Percentiles rank a stretch among this genome's conserved stretches.
phyloP scores from a whole-genome alignment of 805 yeast species.

The Wickerhamiella dianesei region DNA sequence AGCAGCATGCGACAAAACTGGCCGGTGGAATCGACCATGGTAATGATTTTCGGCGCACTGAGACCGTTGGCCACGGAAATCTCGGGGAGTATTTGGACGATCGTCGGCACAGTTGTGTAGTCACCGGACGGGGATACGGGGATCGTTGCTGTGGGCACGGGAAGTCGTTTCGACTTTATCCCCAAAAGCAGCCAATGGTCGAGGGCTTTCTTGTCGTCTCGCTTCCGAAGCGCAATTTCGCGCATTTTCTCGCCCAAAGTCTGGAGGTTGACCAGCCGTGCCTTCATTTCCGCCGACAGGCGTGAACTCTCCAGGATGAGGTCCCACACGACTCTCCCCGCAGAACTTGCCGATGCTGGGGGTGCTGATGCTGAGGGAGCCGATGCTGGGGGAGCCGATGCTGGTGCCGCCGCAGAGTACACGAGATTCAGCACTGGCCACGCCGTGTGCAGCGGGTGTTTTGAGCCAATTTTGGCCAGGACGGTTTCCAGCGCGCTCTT shows the following conservation, averaged over 20 bases:
- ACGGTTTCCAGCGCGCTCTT: slow-evolving; percentile 34
- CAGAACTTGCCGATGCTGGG: too few species aligned
- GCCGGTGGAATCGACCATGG: slow-evolving; percentile 46
- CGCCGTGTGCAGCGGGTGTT: slow-evolving; percentile 12
- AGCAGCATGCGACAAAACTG: slow-evolving; percentile 42
- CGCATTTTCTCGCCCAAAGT: too few species aligned
- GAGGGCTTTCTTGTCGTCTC: too few species aligned
- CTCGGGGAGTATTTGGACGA: slow-evolving; percentile 33
- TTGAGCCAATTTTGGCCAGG: neutral
- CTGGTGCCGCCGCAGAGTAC: neutral
- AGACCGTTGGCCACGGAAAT: slow-evolving; percentile 71
- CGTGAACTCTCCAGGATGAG: too few species aligned
- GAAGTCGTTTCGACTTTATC: too few species aligned
- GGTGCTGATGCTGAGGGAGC: too few species aligned
- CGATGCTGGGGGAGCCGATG: too few species aligned
- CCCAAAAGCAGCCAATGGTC: too few species aligned
- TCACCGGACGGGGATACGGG: slow-evolving; percentile 31
- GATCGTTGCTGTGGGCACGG: slow-evolving; percentile 51
- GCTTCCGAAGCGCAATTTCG: too few species aligned
- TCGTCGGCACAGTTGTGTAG: slow-evolving; percentile 36
- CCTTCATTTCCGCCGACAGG: too few species aligned
- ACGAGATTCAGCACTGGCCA: slow-evolving; percentile 11
- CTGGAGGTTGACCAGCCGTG: too few species aligned
- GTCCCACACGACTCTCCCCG: too few species aligned
- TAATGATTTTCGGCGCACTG: slow-evolving; percentile 73